phyloP scores from a whole-genome alignment of 2,329 filamentous ascomycete genomes.

The Neonectria sp. region DNA sequence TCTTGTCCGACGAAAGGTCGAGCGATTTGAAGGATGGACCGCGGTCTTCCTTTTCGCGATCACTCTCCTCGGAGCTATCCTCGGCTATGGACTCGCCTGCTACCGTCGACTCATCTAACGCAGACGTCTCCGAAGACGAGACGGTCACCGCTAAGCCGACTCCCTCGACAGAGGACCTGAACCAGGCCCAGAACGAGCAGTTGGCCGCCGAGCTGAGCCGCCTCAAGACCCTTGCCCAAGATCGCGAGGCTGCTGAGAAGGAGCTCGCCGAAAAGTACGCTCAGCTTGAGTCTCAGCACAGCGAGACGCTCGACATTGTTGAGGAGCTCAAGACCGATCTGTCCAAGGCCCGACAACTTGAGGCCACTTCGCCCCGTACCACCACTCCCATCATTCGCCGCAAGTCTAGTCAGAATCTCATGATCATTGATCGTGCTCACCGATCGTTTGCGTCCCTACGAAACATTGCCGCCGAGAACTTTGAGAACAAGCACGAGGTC shows the following conservation, averaged over 20 bases:
- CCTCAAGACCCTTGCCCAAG: constrained; percentile 78
- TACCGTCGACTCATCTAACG: constrained; percentile 74
- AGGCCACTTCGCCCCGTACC: constrained; percentile 73
- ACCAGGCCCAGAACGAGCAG: constrained; percentile 57
- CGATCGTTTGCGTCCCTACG: constrained; percentile 91
- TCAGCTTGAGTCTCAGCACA: constrained; percentile 87
- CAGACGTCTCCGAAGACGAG: constrained; percentile 61
- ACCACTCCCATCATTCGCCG: constrained; percentile 87
- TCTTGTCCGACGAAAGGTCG: constrained; percentile 84
- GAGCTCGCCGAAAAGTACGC: constrained; percentile 84
- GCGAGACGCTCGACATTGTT: constrained; percentile 85
- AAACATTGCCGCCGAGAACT: constrained; percentile 89
- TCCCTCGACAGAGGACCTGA: constrained; percentile 57
- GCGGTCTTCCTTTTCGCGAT: constrained; percentile 82
- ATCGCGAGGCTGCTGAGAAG: constrained; percentile 83
- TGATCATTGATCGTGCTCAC: constrained; percentile 91
- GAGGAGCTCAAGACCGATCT: constrained; percentile 93
- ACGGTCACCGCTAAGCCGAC: constrained; percentile 63
- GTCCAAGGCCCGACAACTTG: constrained; percentile 78
- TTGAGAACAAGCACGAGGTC: constrained; percentile 84
- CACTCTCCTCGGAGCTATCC: constrained; percentile 93
- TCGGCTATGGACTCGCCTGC: constrained; percentile 84
- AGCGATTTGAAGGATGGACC: constrained; percentile 78
- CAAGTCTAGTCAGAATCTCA: constrained; percentile 92
- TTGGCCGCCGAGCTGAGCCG: constrained; percentile 78